Evolutionary conservation across 345 rosid species (phyloP).

Genomic region (Camelina sativa): DNA sequence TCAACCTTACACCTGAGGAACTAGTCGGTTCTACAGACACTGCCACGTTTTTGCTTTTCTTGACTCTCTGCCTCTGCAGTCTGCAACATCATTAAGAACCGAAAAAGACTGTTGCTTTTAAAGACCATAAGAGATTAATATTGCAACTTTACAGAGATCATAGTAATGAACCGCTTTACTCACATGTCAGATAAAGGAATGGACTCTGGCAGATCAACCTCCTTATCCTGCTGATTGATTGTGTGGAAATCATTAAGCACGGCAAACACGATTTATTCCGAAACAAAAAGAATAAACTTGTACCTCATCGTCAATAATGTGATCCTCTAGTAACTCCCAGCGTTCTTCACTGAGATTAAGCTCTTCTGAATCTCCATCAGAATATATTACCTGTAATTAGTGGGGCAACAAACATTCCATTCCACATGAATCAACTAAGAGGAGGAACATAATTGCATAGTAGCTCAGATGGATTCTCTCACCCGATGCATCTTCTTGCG

Average conservation of each 20-base stretch:
- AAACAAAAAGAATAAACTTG: conserved; percentile 25
- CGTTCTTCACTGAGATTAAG: conserved; percentile 60
- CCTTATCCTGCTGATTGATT: conserved; percentile 46
- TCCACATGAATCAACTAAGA: conserved; percentile 20
- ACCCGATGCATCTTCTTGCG: conserved; percentile 65
- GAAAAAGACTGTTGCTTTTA: neutral
- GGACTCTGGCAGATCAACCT: conserved; percentile 46
- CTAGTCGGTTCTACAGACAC: conserved; percentile 24
- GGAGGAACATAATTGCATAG: conserved; percentile 5
- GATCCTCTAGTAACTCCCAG: conserved; percentile 57
- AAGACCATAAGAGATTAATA: conserved; percentile 4
- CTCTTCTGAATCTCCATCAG: conserved; percentile 72
- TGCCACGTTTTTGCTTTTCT: conserved; percentile 21
- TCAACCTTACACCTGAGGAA: conserved; percentile 37
- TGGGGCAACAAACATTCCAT: conserved; percentile 26
- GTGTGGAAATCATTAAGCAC: conserved; percentile 16
- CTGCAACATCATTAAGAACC: conserved; percentile 42
- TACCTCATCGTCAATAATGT: conserved; percentile 28
- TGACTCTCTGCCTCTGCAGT: conserved; percentile 37
- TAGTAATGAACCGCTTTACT: conserved; percentile 40
- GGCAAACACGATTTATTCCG: neutral
- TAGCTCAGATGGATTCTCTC: conserved; percentile 40
- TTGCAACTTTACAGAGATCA: conserved; percentile 23
- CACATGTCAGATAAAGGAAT: conserved; percentile 53
- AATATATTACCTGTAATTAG: conserved; percentile 57